Percentiles rank a stretch among this genome's conserved stretches.
Conservation (phyloP, 164 flowering plant genomes). For the Chloranthus sessilifolius region DNA sequence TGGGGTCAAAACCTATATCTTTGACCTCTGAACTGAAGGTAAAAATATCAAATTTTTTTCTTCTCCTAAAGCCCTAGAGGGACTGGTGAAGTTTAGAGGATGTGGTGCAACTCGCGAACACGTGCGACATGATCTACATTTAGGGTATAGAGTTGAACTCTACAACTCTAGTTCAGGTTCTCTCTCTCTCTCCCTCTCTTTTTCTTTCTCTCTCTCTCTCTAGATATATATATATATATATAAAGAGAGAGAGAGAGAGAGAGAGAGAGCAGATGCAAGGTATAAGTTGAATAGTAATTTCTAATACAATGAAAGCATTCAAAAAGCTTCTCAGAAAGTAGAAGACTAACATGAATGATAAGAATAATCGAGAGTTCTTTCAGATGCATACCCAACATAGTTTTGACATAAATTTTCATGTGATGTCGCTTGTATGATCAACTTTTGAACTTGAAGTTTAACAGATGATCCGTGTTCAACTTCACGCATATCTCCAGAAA, state of each 20-base stretch:
- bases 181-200: background rate
- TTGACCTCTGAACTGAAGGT: too few species aligned
- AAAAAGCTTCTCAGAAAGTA: background rate
- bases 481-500: slow-evolving; percentile 75
- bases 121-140: too few species aligned
- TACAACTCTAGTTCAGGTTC: background rate
- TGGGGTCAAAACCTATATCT: too few species aligned
- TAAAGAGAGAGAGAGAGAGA: too few species aligned
- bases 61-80: too few species aligned
- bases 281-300: background rate
- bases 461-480: slow-evolving; percentile 90
- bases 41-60: too few species aligned
- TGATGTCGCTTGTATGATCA: slow-evolving; percentile 82
- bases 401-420: slow-evolving; percentile 95
- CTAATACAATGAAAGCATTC: background rate
- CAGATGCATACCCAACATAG: slow-evolving; percentile 83
- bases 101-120: too few species aligned
- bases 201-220: background rate
- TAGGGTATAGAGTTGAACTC: too few species aligned
- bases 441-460: slow-evolving; percentile 85
- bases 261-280: too few species aligned
- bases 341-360: background rate
- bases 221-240: too few species aligned
- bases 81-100: too few species aligned
- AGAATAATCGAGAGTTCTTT: background rate